Base-by-base conservation (phyloP, 2,329 filamentous ascomycete species). In the Arthrobotrys sphaeroides region DNA sequence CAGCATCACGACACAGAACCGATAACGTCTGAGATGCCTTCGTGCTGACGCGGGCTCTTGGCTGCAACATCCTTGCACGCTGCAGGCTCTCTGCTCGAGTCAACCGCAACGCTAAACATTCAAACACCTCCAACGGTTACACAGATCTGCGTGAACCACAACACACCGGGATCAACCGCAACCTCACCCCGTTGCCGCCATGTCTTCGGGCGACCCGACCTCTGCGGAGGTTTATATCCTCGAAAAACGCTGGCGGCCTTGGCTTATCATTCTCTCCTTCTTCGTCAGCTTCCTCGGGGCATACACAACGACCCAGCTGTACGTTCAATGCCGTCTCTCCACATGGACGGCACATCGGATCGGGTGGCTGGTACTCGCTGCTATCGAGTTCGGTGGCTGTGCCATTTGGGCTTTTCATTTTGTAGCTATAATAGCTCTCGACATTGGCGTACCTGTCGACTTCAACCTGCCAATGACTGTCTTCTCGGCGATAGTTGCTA, bases 321-420 rank as follows among this genome's bases (percentile, higher is more conserved):
- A 77, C 40, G 59, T 72, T 13, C 73, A 77, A 61, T 77, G 66
- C 45, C 65, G 73, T 40, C 73, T 66, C 18, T 77, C 73, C 22
- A 70, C 73, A 33, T 51, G 42, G 38, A 65, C 73, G 6, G 43
- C 42, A 38, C 60, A 72, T 18, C 57, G 73, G 3, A 61, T 72
- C 7, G 59, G 66, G 33, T 77, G 73, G 73, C 22, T 77, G n/a
- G 36, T 72, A 16, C 73, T 77, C 24, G 73, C 66, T 26, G 65
- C 73, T 18, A 31, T 77, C 33, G 65, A 70, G 28, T 77, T 77
- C 47, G 73, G 73, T 12, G 73, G 73, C 6, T 77, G 73, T 33
- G 73, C 73, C 5, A 77, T 77, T n/a, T 77, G 73, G 73, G 65
- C 73, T 0, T 77, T 72, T 28, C 73, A 77, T 53, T 77, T 77